These are phyloP conservation scores for Metschnikowia continentalis DNA, from an alignment of 805 yeast genomes.

Conservation along the genomic window DNA sequence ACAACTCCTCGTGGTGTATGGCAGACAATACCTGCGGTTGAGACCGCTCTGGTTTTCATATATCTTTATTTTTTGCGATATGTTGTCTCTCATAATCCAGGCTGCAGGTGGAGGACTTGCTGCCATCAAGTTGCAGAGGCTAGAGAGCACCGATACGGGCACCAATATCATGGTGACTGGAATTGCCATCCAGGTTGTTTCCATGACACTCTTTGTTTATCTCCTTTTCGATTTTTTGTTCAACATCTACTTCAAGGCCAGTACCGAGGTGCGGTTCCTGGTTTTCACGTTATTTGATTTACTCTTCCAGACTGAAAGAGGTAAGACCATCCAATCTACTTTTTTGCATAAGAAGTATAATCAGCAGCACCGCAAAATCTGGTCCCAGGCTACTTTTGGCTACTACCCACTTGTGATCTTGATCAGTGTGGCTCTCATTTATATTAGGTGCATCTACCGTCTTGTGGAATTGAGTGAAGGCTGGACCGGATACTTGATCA, in stretches of 20 bases:
- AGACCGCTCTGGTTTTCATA: slow-evolving; percentile 60
- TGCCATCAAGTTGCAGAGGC: slow-evolving; percentile 19
- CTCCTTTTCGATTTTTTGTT: slow-evolving; percentile 47
- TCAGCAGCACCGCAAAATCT: slow-evolving; percentile 29
- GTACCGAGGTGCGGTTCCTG: slow-evolving; percentile 25
- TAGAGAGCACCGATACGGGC: slow-evolving; percentile 40
- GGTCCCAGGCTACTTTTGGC: slow-evolving; percentile 35
- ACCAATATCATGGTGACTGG: slow-evolving; percentile 74
- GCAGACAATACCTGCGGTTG: slow-evolving; percentile 40
- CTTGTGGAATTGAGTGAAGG: slow-evolving; percentile 69
- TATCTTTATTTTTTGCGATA: slow-evolving; percentile 63
- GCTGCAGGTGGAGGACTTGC: slow-evolving; percentile 28
- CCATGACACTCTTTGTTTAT: slow-evolving; percentile 58
- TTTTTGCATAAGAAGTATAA: slow-evolving; percentile 28
- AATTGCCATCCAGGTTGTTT: slow-evolving; percentile 66
- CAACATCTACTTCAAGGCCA: slow-evolving; percentile 32
- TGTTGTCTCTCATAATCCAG: slow-evolving; percentile 44
- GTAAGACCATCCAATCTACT: slow-evolving; percentile 16
- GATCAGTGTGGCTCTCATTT: slow-evolving; percentile 50
- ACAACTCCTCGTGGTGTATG: slow-evolving; percentile 56
- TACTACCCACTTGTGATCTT: slow-evolving; percentile 44
- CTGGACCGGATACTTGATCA: slow-evolving; percentile 63
- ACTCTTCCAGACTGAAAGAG: slow-evolving; percentile 21
- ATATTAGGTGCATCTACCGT: slow-evolving; percentile 68
- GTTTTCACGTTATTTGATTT: slow-evolving; percentile 16